phyloP scores from a whole-genome alignment of 257 asterid species.

The Sherardia arvensis region DNA sequence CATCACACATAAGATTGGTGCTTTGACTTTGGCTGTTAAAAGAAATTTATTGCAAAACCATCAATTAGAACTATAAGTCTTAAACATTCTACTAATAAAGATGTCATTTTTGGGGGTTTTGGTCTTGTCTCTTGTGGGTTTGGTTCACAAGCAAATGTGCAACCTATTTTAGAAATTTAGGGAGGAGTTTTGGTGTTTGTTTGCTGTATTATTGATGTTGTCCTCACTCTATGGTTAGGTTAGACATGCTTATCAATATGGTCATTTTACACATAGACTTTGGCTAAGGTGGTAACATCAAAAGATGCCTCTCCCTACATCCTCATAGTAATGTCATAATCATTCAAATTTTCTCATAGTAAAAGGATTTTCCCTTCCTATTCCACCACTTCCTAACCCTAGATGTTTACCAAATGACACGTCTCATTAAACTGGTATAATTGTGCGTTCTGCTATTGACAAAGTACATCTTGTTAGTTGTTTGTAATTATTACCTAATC shows the following conservation, averaged over 20 bases:
- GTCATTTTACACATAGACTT: constrained; percentile 14
- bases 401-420: not conserved
- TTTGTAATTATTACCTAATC: too few species aligned
- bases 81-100: not conserved
- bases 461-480: too few species aligned
- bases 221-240: not conserved
- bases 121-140: not conserved
- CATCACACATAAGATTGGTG: not conserved
- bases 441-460: too few species aligned
- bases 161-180: not conserved
- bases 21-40: not conserved
- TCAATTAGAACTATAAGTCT: not conserved
- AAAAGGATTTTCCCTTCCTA: not conserved
- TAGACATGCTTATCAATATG: constrained; percentile 18
- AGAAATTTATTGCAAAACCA: not conserved
- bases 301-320: constrained; percentile 28
- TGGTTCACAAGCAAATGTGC: not conserved
- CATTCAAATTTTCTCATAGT: constrained; percentile 1
- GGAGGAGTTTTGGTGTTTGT: not conserved
- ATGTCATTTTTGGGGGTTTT: not conserved
- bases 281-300: constrained; percentile 18
- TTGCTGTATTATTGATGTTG: not conserved
- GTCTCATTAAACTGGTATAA: too few species aligned
- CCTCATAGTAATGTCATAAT: constrained; percentile 26
- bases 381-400: not conserved